Conservation (phyloP, 2,329 filamentous ascomycete genomes). For the Arachnomyces sp. region DNA sequence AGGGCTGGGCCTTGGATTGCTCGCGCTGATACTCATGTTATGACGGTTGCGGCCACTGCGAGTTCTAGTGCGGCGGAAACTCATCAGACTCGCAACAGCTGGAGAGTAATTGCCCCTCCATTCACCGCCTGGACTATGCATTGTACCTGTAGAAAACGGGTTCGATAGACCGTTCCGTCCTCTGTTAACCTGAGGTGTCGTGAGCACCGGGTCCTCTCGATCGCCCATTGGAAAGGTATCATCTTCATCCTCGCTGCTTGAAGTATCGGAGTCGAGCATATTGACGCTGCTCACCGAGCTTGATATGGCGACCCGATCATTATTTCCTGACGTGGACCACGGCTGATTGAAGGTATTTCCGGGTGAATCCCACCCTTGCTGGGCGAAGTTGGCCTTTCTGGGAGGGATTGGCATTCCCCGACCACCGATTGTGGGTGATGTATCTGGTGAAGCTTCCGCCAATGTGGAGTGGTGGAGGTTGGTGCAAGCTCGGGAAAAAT, state of each 20-base stretch:
- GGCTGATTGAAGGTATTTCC: slow-evolving; percentile 50
- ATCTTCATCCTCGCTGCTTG: slow-evolving; percentile 59
- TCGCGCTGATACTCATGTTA: slow-evolving; percentile 61
- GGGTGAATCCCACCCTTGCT: slow-evolving; percentile 51
- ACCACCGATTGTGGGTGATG: slow-evolving; percentile 74
- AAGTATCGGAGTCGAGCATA: slow-evolving; percentile 71
- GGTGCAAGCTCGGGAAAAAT: slow-evolving; percentile 88
- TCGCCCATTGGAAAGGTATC: slow-evolving; percentile 56
- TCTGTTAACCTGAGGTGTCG: slow-evolving; percentile 69
- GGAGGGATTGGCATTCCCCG: slow-evolving; percentile 56
- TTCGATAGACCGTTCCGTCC: slow-evolving; percentile 35
- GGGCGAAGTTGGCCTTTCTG: slow-evolving; percentile 29
- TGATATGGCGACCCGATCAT: slow-evolving; percentile 58
- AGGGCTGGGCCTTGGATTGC: slow-evolving; percentile 59
- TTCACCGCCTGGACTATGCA: slow-evolving; percentile 48
- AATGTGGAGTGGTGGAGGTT: slow-evolving; percentile 93
- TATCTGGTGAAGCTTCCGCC: slow-evolving; percentile 82
- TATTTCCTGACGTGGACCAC: slow-evolving; percentile 62
- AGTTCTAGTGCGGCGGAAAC: slow-evolving; percentile 59
- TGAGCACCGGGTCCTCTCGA: slow-evolving; percentile 68
- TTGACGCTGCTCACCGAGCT: slow-evolving; percentile 75
- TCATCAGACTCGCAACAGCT: slow-evolving; percentile 67
- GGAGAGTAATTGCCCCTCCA: slow-evolving; percentile 60
- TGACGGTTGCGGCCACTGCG: slow-evolving; percentile 54
- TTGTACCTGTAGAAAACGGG: slow-evolving; percentile 38